A percentile compares a stretch with the other conserved stretches of the same genome.
Conservation (phyloP, 805 yeast genomes). For the Scheffersomyces spartinae region DNA sequence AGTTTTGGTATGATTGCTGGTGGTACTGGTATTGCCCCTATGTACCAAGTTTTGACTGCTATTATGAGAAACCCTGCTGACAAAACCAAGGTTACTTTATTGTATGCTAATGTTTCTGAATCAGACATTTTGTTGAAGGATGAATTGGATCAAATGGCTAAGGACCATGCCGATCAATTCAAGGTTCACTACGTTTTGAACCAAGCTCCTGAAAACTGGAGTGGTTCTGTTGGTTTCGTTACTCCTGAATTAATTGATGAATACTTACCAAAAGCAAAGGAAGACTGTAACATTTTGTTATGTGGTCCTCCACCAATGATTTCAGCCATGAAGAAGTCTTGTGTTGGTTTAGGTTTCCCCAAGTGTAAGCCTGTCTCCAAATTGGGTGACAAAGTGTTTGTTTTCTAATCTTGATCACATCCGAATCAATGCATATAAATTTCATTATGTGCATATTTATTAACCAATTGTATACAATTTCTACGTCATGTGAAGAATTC, state of each 20-base stretch:
- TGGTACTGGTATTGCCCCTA: conserved; percentile 94
- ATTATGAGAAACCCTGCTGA: conserved; percentile 69
- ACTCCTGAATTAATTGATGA: conserved; percentile 61
- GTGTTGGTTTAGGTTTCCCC: conserved; percentile 59
- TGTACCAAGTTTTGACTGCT: conserved; percentile 85
- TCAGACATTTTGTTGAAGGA: conserved; percentile 71
- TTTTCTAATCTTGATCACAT: no score
- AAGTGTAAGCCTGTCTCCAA: conserved; percentile 86
- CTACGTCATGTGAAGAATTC: no score
- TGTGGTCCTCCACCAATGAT: conserved; percentile 97
- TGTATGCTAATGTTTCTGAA: conserved; percentile 74
- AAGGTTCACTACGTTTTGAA: conserved; percentile 66
- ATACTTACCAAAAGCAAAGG: conserved; percentile 49
- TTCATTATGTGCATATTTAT: no score
- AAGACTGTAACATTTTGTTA: conserved; percentile 58
- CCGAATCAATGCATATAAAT: no score
- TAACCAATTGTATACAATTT: no score
- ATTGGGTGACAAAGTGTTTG: conserved; percentile 83
- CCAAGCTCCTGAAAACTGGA: conserved; percentile 63
- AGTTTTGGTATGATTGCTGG: conserved; percentile 88
- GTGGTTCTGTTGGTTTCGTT: conserved; percentile 68
- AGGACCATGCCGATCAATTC: conserved; percentile 45
- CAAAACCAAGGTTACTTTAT: conserved; percentile 57
- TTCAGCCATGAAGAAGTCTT: conserved; percentile 71
- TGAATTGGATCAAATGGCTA: conserved; percentile 62